phyloP scores from a whole-genome alignment of 164 flowering plant genomes.

The Aristolochia californica region DNA sequence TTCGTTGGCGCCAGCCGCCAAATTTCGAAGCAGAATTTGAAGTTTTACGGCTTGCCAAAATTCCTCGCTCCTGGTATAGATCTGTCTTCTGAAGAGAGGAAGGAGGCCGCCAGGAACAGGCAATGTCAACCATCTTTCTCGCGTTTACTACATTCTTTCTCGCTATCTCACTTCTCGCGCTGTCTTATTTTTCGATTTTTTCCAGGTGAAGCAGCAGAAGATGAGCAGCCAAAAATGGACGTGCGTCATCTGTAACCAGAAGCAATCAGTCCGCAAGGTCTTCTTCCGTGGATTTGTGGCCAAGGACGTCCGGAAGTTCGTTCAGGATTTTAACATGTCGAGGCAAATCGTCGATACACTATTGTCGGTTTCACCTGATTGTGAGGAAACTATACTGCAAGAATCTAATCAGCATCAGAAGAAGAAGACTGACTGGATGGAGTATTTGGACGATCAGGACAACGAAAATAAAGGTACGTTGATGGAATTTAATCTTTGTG shows the following conservation, averaged over 20 bases:
- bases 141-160: conserved; percentile 24
- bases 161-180: conserved; percentile 5
- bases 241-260: conserved; percentile 79
- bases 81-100: neutral
- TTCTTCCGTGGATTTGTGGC: conserved; percentile 52
- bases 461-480: conserved; percentile 1
- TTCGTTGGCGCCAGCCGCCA: too few relatives aligned
- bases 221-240: conserved; percentile 85
- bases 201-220: conserved; percentile 88
- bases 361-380: neutral
- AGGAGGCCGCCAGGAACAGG: neutral
- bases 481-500: neutral
- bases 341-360: conserved; percentile 19
- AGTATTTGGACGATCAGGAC: conserved; percentile 28
- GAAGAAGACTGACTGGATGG: conserved; percentile 55
- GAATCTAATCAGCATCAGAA: neutral
- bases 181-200: neutral
- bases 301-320: conserved; percentile 63
- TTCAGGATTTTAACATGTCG: conserved; percentile 74
- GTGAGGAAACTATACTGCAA: neutral
- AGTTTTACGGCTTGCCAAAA: too few relatives aligned
- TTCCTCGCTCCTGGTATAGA: too few relatives aligned
- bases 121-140: conserved; percentile 38
- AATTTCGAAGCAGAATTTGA: neutral
- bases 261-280: conserved; percentile 64